Base-by-base conservation (phyloP, 1,284 basidiomycete genomes). In the Ceraceosorus guamensis region DNA sequence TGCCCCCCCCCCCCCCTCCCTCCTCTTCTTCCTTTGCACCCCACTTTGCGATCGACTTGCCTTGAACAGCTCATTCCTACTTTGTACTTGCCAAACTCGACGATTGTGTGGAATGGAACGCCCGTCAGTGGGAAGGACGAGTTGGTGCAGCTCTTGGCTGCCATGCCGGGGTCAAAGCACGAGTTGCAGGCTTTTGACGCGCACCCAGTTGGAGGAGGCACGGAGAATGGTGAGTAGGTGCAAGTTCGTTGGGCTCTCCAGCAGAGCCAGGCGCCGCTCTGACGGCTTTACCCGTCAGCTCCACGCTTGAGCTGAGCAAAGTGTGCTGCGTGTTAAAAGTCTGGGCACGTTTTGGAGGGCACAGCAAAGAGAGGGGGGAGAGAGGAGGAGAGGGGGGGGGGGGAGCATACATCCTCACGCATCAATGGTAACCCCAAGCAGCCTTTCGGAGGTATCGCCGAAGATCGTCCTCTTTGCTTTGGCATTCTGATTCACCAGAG, bases 31-130 rank as follows among this genome's bases (percentile, higher is more conserved):
- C 46, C 0, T 14, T 5, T 55, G 0, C 11, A 5, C n/a, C 41
- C 24, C 33, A 16, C 57, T n/a, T n/a, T n/a, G n/a, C n/a, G 24
- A 24, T 24, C 24, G 24, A 24, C 24, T 24, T 24, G 1, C 24
- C 24, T 24, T 1, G 24, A 24, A 24, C 3, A 62, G 55, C 66
- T 74, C 32, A 64, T 74, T 0, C 71, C 71, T 0, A 71, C 70
- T 0, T 62, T 75, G 11, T 75, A 75, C 54, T 52, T 70, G 6
- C 61, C 69, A 24, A 66, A 54, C 11, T 71, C 72, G 6, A 65
- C 69, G n/a, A 66, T 75, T 54, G 68, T 72, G 1, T 75, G 72
- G 72, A 75, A 75, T 33, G 72, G 72, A 11, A 72, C 68, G 32
- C 72, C 72, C 14, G 66, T 75, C n/a, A 71, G 68, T 48, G 72